Conservation (phyloP, 768 basidiomycete genomes). For the Xanthoconium purpureum region DNA sequence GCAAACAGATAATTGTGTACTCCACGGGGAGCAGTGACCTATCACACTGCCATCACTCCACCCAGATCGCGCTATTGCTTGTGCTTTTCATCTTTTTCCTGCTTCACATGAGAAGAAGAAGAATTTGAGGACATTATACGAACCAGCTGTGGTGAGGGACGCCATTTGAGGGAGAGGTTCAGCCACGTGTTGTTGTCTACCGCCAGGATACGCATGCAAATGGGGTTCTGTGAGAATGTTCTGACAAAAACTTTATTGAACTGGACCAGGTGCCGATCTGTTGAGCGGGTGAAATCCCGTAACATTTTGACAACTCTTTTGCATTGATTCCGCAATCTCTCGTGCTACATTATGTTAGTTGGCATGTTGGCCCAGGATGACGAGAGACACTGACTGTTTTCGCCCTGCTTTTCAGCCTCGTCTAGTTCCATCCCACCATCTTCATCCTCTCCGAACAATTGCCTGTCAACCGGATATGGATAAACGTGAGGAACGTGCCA, state of each 20-base stretch:
- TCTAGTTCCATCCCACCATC: constrained; percentile 80
- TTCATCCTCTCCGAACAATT: constrained; percentile 93
- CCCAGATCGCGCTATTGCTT: neutral
- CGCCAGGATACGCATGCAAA: neutral
- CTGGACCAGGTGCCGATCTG: too few species aligned
- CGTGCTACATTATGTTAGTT: constrained; percentile 49
- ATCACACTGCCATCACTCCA: constrained; percentile 1
- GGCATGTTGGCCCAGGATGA: neutral
- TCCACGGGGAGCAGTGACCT: neutral
- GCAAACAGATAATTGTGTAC: neutral
- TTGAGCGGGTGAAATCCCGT: too few species aligned
- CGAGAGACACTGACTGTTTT: constrained; percentile 66
- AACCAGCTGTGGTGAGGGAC: neutral
- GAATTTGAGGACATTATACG: neutral
- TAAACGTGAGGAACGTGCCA: neutral
- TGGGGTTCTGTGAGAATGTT: neutral
- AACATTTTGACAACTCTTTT: too few species aligned
- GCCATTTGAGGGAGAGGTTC: neutral
- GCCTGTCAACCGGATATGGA: constrained; percentile 43
- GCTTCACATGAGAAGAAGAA: constrained; percentile 5
- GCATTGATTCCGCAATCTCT: constrained; percentile 90
- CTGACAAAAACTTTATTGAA: neutral
- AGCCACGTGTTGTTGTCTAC: too few species aligned
- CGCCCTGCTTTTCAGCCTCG: constrained; percentile 87
- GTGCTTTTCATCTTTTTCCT: neutral